These are phyloP conservation scores for Epichloe coenophiala DNA, from an alignment of 2,329 filamentous ascomycete genomes.

Conservation along the genomic window DNA sequence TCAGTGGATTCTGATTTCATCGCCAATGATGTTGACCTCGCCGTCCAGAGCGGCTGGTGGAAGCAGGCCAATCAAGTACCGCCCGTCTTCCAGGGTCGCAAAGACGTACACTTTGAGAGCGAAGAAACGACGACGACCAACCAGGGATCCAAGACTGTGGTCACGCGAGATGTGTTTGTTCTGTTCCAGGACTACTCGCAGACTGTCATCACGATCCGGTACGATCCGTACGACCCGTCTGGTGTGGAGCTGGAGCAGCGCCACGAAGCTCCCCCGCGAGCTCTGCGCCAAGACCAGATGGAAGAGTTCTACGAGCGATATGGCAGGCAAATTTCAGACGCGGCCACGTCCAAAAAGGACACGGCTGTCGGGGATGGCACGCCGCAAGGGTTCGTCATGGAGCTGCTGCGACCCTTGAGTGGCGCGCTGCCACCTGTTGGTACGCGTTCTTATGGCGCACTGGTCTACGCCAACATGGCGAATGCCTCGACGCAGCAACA, in stretches of 20 bases:
- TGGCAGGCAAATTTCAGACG: constrained; percentile 63
- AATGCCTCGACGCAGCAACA: constrained; percentile 84
- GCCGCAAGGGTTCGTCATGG: constrained; percentile 61
- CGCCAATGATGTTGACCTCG: constrained; percentile 75
- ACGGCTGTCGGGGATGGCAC: constrained; percentile 74
- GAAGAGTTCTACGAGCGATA: constrained; percentile 74
- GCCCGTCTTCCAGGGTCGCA: constrained; percentile 67
- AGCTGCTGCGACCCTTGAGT: constrained; percentile 60
- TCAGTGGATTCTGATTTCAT: constrained; percentile 72
- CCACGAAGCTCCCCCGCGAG: constrained; percentile 76
- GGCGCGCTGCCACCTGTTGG: constrained; percentile 73
- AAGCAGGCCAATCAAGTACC: constrained; percentile 65
- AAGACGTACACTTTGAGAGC: constrained; percentile 70
- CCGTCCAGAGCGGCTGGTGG: constrained; percentile 71
- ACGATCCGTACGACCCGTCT: constrained; percentile 58
- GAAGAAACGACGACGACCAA: constrained; percentile 62
- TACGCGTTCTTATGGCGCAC: constrained; percentile 76
- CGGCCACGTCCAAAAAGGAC: constrained; percentile 60
- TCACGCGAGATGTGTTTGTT: constrained; percentile 75
- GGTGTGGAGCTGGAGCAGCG: constrained; percentile 70
- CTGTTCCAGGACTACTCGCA: constrained; percentile 95
- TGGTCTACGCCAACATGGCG: constrained; percentile 88
- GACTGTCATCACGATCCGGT: constrained; percentile 71
- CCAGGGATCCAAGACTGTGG: constrained; percentile 53
- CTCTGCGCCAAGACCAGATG: constrained; percentile 81